A percentile compares a stretch with the other conserved stretches of the same genome.
Conservation (phyloP, 345 rosid species). For the Brassica juncea region DNA sequence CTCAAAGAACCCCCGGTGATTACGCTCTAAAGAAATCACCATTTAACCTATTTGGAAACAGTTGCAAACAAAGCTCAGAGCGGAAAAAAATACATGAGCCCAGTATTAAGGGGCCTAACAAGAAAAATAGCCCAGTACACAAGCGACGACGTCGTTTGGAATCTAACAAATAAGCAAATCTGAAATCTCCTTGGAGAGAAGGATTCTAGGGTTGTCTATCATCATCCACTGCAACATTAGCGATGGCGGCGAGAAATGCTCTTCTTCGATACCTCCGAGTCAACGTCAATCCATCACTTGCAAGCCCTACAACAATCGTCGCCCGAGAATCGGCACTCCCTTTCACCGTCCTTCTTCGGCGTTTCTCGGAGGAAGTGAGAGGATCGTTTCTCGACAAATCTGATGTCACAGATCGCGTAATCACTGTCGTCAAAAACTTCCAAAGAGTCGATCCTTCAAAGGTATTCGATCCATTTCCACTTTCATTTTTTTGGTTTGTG, state of each 20-base stretch:
- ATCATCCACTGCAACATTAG: not conserved
- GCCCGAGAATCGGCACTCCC: slow-evolving; percentile 38
- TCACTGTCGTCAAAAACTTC: slow-evolving; percentile 85
- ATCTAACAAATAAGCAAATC: not conserved
- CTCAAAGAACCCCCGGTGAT: too few species aligned
- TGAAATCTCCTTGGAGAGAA: not conserved
- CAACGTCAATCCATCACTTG: slow-evolving; percentile 42
- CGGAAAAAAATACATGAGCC: not conserved
- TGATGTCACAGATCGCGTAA: slow-evolving; percentile 92
- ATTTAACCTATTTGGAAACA: too few species aligned
- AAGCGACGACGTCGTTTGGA: not conserved
- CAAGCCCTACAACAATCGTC: slow-evolving; percentile 39
- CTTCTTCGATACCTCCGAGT: slow-evolving; percentile 77
- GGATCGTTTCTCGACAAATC: slow-evolving; percentile 95
- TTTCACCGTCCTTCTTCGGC: slow-evolving; percentile 53
- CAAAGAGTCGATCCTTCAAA: slow-evolving; percentile 88
- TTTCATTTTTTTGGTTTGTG: not conserved
- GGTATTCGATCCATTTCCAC: slow-evolving; percentile 43
- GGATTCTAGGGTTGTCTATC: slow-evolving; percentile 9
- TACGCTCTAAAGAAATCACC: too few species aligned
- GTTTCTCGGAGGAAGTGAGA: slow-evolving; percentile 75
- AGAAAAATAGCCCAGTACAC: not conserved
- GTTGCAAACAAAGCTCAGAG: too few species aligned
- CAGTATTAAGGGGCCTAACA: not conserved
- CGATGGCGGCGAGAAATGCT: slow-evolving; percentile 72